Evolutionary conservation across 2,329 filamentous ascomycete genomes (phyloP).

Genomic region (Ramichloridium luteum): DNA sequence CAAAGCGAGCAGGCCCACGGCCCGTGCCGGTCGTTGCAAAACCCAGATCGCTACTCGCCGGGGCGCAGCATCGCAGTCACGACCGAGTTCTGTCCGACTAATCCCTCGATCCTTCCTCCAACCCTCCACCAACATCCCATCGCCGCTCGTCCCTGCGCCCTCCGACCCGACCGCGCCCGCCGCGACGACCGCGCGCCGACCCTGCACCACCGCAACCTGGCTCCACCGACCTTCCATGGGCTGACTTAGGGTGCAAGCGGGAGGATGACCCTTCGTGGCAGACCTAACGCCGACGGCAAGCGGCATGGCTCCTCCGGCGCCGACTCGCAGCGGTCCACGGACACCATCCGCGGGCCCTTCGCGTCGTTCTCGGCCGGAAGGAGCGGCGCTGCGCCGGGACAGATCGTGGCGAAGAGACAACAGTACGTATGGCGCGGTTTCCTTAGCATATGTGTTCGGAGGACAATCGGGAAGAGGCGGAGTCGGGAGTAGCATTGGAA

Average conservation of each 20-base stretch:
- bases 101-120: no score
- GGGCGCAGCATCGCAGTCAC: no score
- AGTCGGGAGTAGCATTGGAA: no score
- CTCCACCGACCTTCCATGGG: conserved; percentile 5
- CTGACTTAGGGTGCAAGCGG: conserved; percentile 6
- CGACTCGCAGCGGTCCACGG: conserved; percentile 53
- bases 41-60: no score
- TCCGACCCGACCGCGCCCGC: not conserved
- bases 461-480: no score
- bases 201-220: not conserved
- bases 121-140: no score
- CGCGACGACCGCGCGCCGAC: not conserved
- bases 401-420: conserved; percentile 26
- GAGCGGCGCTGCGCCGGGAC: conserved; percentile 15
- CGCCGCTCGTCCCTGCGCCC: no score
- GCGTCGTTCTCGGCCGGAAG: conserved; percentile 11
- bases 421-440: conserved; percentile 39
- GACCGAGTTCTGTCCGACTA: no score
- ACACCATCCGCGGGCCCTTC: conserved; percentile 48
- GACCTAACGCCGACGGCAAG: conserved; percentile 30
- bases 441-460: no score
- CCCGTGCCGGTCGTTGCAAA: no score
- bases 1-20: no score
- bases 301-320: conserved; percentile 56
- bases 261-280: conserved; percentile 15